Evolutionary conservation across 1,284 basidiomycete genomes (phyloP).

Genomic region (Ustilago vetiveriae): DNA sequence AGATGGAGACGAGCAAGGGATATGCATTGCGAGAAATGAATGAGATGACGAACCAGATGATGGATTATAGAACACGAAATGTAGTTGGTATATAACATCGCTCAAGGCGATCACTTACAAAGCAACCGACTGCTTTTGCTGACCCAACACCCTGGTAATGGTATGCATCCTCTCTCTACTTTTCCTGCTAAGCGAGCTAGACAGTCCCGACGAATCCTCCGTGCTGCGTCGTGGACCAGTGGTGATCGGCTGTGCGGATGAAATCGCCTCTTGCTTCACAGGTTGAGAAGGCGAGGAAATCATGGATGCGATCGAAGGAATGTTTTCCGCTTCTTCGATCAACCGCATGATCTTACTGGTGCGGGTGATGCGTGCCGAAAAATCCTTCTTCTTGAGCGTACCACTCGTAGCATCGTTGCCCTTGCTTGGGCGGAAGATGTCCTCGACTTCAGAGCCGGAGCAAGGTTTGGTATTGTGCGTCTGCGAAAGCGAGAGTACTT

Average conservation of each 20-base stretch:
- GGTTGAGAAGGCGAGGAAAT: neutral
- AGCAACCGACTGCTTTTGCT: conserved; percentile 4
- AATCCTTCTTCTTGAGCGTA: conserved; percentile 26
- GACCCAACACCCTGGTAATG: conserved; percentile 35
- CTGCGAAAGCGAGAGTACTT: neutral
- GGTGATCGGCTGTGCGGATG: neutral
- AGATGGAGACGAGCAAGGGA: no score
- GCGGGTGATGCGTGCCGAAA: conserved; percentile 19
- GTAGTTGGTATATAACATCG: no score
- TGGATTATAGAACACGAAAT: no score
- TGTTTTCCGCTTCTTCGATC: conserved; percentile 41
- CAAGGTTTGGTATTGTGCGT: neutral
- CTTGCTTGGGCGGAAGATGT: conserved; percentile 24
- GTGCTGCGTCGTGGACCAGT: neutral
- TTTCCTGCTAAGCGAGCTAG: conserved; percentile 21
- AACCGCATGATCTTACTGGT: conserved; percentile 48
- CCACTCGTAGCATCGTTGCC: no score
- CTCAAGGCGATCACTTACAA: neutral
- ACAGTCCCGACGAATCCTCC: conserved; percentile 1
- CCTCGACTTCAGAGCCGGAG: neutral
- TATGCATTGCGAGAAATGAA: no score
- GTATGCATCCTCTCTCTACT: conserved; percentile 31
- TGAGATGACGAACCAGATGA: no score
- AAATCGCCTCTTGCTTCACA: no score
- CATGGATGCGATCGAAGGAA: conserved; percentile 12